Conservation (phyloP, 371 early-diverging fungal genomes). For the Smittium mucronatum region DNA sequence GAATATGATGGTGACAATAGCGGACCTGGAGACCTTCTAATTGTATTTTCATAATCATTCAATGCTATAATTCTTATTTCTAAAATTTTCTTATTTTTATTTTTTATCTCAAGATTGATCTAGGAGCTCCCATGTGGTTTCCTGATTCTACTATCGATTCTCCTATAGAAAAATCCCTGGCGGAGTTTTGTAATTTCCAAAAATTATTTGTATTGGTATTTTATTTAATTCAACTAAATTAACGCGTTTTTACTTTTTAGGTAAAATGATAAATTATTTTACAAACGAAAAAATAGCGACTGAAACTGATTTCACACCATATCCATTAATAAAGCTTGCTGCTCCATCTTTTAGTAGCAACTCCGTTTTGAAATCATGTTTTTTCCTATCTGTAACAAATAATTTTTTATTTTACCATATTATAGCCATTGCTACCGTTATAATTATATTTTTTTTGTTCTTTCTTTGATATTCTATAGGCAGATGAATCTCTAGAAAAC, state of each 20-base stretch:
- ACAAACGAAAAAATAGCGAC: constrained; percentile 3
- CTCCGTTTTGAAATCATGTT: background rate
- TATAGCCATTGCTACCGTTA: background rate
- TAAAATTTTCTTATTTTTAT: background rate
- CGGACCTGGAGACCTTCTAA: background rate
- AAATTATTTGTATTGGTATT: background rate
- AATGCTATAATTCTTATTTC: too few relatives aligned
- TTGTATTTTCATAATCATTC: background rate
- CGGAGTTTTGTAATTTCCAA: constrained; percentile 6
- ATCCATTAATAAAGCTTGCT: constrained; percentile 3
- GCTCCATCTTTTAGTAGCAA: constrained; percentile 3
- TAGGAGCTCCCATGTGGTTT: background rate
- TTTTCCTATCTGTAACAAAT: constrained; percentile 2
- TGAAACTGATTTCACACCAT: background rate
- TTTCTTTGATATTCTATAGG: too few relatives aligned
- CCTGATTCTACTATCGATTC: background rate
- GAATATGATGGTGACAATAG: background rate
- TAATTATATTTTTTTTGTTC: background rate
- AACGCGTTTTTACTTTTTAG: background rate
- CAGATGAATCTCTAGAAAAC: background rate
- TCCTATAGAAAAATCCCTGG: constrained; percentile 5
- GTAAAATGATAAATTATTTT: constrained; percentile 8
- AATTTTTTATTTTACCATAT: background rate
- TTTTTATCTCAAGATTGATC: background rate
- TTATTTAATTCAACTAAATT: background rate